Evolutionary conservation across 1,284 basidiomycete species (phyloP).

Genomic region (Leccinum proximum): DNA sequence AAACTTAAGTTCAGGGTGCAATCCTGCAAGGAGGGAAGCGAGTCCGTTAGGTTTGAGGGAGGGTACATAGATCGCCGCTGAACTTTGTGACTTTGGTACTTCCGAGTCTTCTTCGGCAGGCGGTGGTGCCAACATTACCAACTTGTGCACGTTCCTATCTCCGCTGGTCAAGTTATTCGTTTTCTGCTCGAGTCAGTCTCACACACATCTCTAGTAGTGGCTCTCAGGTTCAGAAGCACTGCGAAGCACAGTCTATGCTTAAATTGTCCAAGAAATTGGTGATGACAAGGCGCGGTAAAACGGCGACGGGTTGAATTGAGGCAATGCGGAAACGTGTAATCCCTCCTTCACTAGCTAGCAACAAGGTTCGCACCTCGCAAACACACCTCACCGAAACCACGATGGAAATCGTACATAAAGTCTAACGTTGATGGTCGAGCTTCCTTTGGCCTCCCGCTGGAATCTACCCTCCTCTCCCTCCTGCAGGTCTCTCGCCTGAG

Average conservation of each 20-base stretch:
- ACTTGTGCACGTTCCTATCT: not conserved
- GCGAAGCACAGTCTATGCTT: slow-evolving; percentile 15
- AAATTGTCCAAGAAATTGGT: slow-evolving; percentile 11
- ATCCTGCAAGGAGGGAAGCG: slow-evolving; percentile 1
- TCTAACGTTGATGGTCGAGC: slow-evolving; percentile 11
- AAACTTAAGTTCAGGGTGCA: not conserved
- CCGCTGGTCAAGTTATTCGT: not conserved
- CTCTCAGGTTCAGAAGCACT: slow-evolving; percentile 19
- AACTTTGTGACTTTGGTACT: not conserved
- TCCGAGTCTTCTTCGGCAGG: not conserved
- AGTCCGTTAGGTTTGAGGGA: not conserved
- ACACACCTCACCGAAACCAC: slow-evolving; percentile 34
- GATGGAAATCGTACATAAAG: slow-evolving; percentile 34
- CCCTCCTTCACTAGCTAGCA: slow-evolving; percentile 3
- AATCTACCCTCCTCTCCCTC: slow-evolving; percentile 8
- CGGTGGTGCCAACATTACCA: slow-evolving; percentile 11
- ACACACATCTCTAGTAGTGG: not conserved
- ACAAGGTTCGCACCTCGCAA: slow-evolving; percentile 22
- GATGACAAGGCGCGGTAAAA: slow-evolving; percentile 30
- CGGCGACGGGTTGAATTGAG: slow-evolving; percentile 28
- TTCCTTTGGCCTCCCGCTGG: slow-evolving; percentile 16
- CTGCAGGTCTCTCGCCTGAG: slow-evolving; percentile 16
- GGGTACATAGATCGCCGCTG: slow-evolving; percentile 18
- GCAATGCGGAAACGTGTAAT: slow-evolving; percentile 30
- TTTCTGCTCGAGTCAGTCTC: not conserved